Evolutionary conservation across 2,329 filamentous ascomycete genomes (phyloP).

Genomic region (Beauveria asiatica): DNA sequence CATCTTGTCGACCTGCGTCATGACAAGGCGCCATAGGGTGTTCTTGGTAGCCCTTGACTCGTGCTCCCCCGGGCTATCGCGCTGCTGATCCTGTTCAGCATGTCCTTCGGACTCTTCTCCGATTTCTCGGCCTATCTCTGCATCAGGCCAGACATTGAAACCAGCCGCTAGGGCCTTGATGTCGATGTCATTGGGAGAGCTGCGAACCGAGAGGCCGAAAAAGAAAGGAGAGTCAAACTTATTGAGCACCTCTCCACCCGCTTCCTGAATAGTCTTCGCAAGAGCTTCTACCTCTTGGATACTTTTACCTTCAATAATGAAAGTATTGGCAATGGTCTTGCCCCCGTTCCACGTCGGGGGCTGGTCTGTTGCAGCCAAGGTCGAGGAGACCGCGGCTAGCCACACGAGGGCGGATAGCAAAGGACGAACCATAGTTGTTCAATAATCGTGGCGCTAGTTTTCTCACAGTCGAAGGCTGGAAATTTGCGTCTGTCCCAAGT

Average conservation of each 20-base stretch:
- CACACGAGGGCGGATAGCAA: not conserved
- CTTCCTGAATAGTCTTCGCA: not conserved
- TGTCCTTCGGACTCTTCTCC: not conserved
- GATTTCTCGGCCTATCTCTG: not conserved
- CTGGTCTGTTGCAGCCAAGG: not conserved
- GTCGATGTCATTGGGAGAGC: not conserved
- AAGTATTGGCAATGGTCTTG: not conserved
- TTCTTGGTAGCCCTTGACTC: slow-evolving; percentile 15
- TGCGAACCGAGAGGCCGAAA: not conserved
- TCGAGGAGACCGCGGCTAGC: not conserved
- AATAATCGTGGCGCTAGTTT: not conserved
- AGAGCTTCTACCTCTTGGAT: not conserved
- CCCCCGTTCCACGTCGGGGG: not conserved
- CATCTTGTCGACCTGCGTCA: slow-evolving; percentile 41
- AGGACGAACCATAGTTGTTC: not conserved
- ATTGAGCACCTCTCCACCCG: not conserved
- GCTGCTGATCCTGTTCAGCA: not conserved
- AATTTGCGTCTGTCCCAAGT: not conserved
- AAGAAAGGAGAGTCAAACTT: not conserved
- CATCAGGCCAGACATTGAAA: not conserved
- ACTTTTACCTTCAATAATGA: not conserved
- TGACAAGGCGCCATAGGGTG: slow-evolving; percentile 34
- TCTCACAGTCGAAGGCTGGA: not conserved
- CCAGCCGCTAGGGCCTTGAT: not conserved
- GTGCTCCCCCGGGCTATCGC: not conserved